Conservation (phyloP, 441 rosid genomes). For the Bocquillonia castaneifolia region DNA sequence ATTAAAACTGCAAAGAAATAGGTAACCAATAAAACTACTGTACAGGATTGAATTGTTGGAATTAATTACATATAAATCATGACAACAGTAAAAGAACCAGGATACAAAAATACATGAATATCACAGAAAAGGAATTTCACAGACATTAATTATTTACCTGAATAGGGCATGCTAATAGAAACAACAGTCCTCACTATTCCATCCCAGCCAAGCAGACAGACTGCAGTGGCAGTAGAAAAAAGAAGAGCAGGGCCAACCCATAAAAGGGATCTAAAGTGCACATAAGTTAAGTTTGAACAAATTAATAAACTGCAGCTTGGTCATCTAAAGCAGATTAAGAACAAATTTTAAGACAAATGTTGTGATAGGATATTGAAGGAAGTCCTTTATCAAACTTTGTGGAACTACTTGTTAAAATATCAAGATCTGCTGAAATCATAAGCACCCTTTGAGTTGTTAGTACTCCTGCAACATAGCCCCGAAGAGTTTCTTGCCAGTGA, state of each 20-base stretch:
- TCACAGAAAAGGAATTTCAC: conserved; percentile 4
- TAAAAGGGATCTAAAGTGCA: conserved; percentile 83
- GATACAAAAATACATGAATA: not conserved
- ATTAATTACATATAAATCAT: not conserved
- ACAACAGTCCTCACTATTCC: conserved; percentile 85
- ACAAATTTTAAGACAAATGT: conserved; percentile 18
- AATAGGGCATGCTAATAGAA: conserved; percentile 81
- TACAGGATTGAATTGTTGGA: conserved; percentile 9
- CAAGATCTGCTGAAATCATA: conserved; percentile 87
- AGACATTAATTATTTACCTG: conserved; percentile 48
- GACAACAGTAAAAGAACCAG: conserved; percentile 5
- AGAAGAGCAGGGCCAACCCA: conserved; percentile 99
- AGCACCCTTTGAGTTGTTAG: conserved; percentile 89
- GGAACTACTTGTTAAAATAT: conserved; percentile 77
- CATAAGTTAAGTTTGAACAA: conserved; percentile 56
- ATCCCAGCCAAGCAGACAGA: conserved; percentile 96
- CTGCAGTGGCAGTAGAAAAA: conserved; percentile 83
- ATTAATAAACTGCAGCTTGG: conserved; percentile 19
- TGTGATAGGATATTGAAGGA: conserved; percentile 86
- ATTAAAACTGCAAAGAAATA: conserved; percentile 59
- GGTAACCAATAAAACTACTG: conserved; percentile 18
- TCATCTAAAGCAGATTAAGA: conserved; percentile 10
- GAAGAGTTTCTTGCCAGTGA: conserved; percentile 90
- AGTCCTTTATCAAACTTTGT: conserved; percentile 85
- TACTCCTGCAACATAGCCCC: conserved; percentile 93